A percentile compares a stretch with the other conserved stretches of the same genome.
These are phyloP conservation scores for Colletotrichum costaricense DNA, from an alignment of 2,329 filamentous ascomycete species.

Conservation along the genomic window DNA sequence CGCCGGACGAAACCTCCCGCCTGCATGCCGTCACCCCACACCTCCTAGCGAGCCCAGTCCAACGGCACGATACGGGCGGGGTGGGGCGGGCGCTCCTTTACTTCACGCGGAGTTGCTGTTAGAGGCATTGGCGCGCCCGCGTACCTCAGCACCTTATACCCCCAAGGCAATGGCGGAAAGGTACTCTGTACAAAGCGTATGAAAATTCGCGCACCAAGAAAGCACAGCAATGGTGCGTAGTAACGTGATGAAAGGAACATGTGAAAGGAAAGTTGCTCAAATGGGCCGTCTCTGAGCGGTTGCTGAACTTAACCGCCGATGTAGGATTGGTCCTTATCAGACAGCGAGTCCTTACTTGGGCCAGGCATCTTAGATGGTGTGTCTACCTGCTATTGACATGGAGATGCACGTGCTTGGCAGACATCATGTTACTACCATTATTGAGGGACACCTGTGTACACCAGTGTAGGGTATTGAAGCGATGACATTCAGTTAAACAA, in stretches of 20 bases:
- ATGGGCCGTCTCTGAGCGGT: background rate
- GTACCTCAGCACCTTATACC: background rate
- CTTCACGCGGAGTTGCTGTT: slow-evolving; percentile 2
- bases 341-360: no score
- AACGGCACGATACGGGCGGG: background rate
- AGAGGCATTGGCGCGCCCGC: background rate
- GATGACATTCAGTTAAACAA: no score
- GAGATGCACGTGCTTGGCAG: no score
- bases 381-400: no score
- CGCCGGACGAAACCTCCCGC: background rate
- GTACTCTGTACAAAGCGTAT: background rate
- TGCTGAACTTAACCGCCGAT: background rate
- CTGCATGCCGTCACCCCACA: background rate
- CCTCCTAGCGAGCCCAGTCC: background rate
- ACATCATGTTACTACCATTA: no score
- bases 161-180: background rate
- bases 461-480: no score
- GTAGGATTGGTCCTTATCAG: background rate
- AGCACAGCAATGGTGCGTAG: background rate
- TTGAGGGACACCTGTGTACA: no score
- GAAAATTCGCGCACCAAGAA: background rate
- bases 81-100: background rate
- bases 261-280: no score
- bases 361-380: no score
- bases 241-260: no score